These are phyloP conservation scores for Amanita phalloides DNA, from an alignment of 768 basidiomycete genomes.

Conservation along the genomic window DNA sequence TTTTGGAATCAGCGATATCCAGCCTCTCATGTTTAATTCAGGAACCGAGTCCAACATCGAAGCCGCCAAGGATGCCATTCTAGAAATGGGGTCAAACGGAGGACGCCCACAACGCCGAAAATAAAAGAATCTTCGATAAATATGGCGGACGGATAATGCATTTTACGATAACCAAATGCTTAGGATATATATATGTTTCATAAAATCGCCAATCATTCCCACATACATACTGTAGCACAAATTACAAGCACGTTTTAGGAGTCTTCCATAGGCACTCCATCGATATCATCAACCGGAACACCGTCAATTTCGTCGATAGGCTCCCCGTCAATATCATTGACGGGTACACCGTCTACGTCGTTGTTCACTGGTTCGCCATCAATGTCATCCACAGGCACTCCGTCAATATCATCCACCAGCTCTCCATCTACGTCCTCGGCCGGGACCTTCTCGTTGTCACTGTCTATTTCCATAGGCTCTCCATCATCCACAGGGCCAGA, in stretches of 20 bases:
- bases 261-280: conserved; percentile 15
- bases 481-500: conserved; percentile 23
- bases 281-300: conserved; percentile 24
- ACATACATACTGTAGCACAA: neutral
- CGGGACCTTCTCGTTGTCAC: conserved; percentile 24
- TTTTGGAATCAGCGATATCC: neutral
- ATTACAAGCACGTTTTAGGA: neutral
- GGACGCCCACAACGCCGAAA: conserved; percentile 30
- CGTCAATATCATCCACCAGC: conserved; percentile 27
- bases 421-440: conserved; percentile 29
- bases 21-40: conserved; percentile 16
- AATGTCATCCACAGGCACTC: conserved; percentile 24
- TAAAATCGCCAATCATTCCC: neutral
- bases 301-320: conserved; percentile 22
- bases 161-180: neutral
- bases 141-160: neutral
- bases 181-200: conserved; percentile 1
- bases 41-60: conserved; percentile 60
- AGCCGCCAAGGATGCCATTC: conserved; percentile 69
- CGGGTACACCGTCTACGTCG: conserved; percentile 30
- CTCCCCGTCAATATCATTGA: conserved; percentile 38
- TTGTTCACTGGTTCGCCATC: conserved; percentile 28
- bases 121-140: conserved; percentile 15
- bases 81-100: conserved; percentile 39
- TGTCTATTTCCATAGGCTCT: conserved; percentile 15